Base-by-base conservation (phyloP, 208 protist species). In the Trypanosoma scelopori region DNA sequence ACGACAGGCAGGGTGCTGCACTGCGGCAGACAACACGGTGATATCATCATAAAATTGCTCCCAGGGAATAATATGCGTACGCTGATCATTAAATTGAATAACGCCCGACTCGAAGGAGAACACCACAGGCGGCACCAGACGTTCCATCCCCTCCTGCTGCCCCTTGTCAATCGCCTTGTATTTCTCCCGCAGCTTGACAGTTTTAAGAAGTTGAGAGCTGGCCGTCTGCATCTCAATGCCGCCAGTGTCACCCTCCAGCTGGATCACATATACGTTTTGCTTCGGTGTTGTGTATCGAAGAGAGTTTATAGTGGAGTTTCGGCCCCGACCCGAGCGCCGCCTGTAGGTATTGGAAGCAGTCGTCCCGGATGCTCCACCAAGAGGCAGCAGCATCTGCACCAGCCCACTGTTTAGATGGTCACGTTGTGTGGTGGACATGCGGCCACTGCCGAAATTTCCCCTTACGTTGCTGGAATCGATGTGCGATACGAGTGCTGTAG, bases 161-260 rank as follows among this genome's bases (percentile, higher is more conserved):
- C 85, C 85, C 58, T 90, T 89, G 60, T 92, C 84, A 6, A 83
- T 57, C 4, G 53, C 53, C 46, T 95, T 92, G 69, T 92, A 95
- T 39, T 58, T 66, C 25, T 85, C 80, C 4, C 89, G 85, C 65
- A 91, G 66, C 11, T 57, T 50, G 22, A 90, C 32, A 3, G 81
- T 79, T 11, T 59, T 58, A 22, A 67, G 62, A n/a, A 95, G 71
- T 13, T 76, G 52, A 12, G 62, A 50, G 23, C 78, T 78, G 62
- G 84, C 84, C 39, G 75, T 70, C 15, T 76, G 66, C 86, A 95
- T 87, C 71, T 90, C 87, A 43, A 89, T 75, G 13, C 89, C 86
- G 16, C 89, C 89, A 41, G 85, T 78, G 66, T 95, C 86, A 50
- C 77, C 78, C 5, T 82, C 79, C 5, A 95, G 49, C 27, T 88